Evolutionary conservation across 2,329 filamentous ascomycete species (phyloP).

Genomic region (Scleromitrula shiraiana): DNA sequence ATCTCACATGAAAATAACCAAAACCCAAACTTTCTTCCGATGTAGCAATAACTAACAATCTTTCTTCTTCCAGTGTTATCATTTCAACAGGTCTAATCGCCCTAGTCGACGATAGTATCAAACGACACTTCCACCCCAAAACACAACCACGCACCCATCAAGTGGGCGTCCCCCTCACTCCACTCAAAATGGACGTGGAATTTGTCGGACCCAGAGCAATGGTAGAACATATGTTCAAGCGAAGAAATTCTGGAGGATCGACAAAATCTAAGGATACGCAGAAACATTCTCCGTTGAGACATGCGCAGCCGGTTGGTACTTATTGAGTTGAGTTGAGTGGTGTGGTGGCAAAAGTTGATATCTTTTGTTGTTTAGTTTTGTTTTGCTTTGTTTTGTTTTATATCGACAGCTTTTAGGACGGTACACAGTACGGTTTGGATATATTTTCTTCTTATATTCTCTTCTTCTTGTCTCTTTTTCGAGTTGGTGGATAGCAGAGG

Average conservation of each 20-base stretch:
- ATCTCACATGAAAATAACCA: not conserved
- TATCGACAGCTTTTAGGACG: not conserved
- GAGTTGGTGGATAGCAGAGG: too few species aligned
- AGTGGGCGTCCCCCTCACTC: constrained; percentile 43
- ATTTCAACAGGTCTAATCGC: constrained; percentile 83
- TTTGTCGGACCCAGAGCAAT: constrained; percentile 54
- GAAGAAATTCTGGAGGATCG: constrained; percentile 30
- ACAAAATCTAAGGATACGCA: constrained; percentile 15
- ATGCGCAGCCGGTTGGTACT: constrained; percentile 4
- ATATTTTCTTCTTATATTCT: not conserved
- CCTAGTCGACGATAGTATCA: constrained; percentile 87
- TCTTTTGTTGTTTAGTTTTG: not conserved
- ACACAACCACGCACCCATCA: constrained; percentile 36
- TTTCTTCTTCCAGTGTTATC: constrained; percentile 55
- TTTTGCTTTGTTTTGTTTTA: too few species aligned
- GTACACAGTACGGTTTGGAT: not conserved
- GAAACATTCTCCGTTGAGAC: constrained; percentile 16
- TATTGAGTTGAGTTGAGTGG: not conserved
- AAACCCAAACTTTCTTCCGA: not conserved
- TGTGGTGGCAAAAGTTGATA: not conserved
- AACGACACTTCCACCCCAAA: constrained; percentile 32
- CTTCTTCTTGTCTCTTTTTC: too few species aligned
- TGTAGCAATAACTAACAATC: not conserved
- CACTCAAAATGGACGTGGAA: constrained; percentile 45
- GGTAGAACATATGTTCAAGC: constrained; percentile 56